Conservation (phyloP, 805 yeast species). For the Lachancea dasiensis region DNA sequence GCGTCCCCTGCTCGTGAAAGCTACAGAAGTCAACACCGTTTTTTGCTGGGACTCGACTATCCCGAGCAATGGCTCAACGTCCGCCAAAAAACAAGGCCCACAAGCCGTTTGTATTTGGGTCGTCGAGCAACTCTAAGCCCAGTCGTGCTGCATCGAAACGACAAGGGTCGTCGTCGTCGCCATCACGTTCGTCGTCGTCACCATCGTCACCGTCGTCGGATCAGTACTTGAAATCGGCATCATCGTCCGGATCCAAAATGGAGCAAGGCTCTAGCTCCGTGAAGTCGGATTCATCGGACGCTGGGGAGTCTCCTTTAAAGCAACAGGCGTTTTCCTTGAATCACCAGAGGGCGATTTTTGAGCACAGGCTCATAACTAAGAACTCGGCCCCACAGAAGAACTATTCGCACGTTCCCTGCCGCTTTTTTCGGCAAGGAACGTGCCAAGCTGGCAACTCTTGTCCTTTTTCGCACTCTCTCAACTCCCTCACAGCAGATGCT, state of each 20-base stretch:
- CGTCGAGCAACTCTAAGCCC: background rate
- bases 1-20: no score
- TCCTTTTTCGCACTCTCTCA: slow-evolving; percentile 80
- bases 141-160: background rate
- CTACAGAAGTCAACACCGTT: background rate
- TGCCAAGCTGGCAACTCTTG: slow-evolving; percentile 94
- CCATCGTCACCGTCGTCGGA: background rate
- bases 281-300: background rate
- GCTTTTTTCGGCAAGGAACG: slow-evolving; percentile 83
- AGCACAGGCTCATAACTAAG: slow-evolving; percentile 27
- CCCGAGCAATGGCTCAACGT: slow-evolving; percentile 1
- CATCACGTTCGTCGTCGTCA: no score
- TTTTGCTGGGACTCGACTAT: background rate
- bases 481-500: slow-evolving; percentile 41
- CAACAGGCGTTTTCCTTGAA: slow-evolving; percentile 20
- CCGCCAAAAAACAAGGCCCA: slow-evolving; percentile 4
- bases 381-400: slow-evolving; percentile 21
- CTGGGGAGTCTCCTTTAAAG: slow-evolving; percentile 21
- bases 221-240: background rate
- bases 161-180: no score
- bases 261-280: no score
- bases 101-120: slow-evolving; percentile 3
- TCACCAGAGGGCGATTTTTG: slow-evolving; percentile 24
- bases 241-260: no score
- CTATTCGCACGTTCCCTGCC: slow-evolving; percentile 87